Percentiles rank a stretch among this genome's conserved stretches.
phyloP scores from a whole-genome alignment of 805 yeast genomes.

The Debaryomyces castellii region DNA sequence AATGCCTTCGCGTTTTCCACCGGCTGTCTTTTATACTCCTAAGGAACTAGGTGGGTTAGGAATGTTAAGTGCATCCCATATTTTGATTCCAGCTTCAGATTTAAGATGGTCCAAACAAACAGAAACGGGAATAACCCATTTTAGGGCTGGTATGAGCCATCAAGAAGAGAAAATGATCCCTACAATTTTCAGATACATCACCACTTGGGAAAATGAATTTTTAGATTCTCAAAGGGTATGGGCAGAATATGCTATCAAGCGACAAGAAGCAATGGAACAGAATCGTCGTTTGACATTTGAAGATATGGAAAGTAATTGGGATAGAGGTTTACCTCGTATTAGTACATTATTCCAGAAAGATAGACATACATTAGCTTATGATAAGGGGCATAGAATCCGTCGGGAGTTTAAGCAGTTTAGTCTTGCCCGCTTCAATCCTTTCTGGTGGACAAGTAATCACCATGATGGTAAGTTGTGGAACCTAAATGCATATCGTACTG shows the following conservation, averaged over 20 bases:
- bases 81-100: conserved; percentile 91
- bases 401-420: conserved; percentile 75
- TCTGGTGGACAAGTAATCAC: conserved; percentile 93
- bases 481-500: conserved; percentile 86
- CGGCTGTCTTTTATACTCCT: conserved; percentile 97
- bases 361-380: conserved; percentile 90
- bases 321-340: conserved; percentile 93
- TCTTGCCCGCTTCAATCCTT: conserved; percentile 74
- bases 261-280: conserved; percentile 82
- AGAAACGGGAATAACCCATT: conserved; percentile 91
- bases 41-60: conserved; percentile 97
- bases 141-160: conserved; percentile 89
- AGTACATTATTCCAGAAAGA: conserved; percentile 94
- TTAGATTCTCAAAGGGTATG: conserved; percentile 93
- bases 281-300: conserved; percentile 87
- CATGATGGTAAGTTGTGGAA: conserved; percentile 98
- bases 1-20: conserved; percentile 98
- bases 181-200: conserved; percentile 86
- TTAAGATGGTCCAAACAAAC: conserved; percentile 89
- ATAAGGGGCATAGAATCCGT: conserved; percentile 87
- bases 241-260: conserved; percentile 92
- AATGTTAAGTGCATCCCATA: conserved; percentile 96
- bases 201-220: conserved; percentile 97
- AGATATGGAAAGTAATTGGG: conserved; percentile 94
- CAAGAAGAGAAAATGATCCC: conserved; percentile 83